phyloP scores from a whole-genome alignment of 202 grass and related monocot genomes.

The Musa balbisiana region DNA sequence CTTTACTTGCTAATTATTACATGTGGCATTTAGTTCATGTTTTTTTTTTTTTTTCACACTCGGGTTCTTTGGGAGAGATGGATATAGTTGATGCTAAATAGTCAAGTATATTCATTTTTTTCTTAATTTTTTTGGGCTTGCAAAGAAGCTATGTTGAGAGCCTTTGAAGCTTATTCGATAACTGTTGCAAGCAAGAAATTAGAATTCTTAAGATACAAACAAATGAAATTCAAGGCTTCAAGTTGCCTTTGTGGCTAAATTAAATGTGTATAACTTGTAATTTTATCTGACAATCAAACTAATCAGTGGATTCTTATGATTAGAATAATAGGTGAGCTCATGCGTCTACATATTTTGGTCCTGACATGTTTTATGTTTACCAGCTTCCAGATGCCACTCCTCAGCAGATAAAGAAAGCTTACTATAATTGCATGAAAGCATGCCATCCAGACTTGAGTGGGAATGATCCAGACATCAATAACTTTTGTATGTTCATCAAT shows the following conservation, averaged over 20 bases:
- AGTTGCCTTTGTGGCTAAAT: neutral
- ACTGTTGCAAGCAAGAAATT: neutral
- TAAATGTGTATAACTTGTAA: neutral
- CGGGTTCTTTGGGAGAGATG: no score
- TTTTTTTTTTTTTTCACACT: no score
- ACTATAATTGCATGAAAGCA: constrained; percentile 92
- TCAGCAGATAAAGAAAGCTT: constrained; percentile 87
- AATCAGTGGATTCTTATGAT: neutral
- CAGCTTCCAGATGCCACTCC: constrained; percentile 94
- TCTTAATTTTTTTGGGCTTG: no score
- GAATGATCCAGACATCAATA: constrained; percentile 72
- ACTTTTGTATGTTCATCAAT: constrained; percentile 99
- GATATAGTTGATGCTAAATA: no score
- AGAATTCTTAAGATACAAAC: neutral
- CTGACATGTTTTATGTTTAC: constrained; percentile 16
- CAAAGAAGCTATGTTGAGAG: no score
- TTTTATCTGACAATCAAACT: neutral
- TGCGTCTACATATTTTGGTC: neutral
- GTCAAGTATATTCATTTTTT: no score
- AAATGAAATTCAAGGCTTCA: neutral
- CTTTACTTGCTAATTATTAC: no score
- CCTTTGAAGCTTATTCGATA: no score
- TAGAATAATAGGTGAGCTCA: neutral
- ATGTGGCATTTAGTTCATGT: no score
- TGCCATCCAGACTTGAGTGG: constrained; percentile 94